Conservation (phyloP, 1,284 basidiomycete genomes). For the Pyrrhoderma lamaoense region DNA sequence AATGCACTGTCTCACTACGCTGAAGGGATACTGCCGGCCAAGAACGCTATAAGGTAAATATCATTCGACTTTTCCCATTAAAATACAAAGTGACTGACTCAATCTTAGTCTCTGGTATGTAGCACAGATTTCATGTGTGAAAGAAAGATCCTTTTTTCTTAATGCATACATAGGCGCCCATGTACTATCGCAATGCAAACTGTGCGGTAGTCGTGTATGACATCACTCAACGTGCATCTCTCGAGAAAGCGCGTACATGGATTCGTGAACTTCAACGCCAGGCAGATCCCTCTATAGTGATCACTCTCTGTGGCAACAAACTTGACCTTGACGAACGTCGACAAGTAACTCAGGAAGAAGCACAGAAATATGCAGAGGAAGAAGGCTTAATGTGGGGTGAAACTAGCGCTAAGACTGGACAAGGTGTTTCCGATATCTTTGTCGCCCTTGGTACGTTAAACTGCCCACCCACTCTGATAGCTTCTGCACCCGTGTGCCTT, state of each 20-base stretch:
- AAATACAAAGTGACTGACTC: constrained; percentile 6
- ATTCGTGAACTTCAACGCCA: constrained; percentile 95
- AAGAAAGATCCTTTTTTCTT: constrained; percentile 13
- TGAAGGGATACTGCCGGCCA: constrained; percentile 87
- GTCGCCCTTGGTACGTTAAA: constrained; percentile 66
- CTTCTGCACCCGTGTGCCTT: constrained; percentile 9
- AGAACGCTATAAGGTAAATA: constrained; percentile 80
- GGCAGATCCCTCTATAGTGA: constrained; percentile 94
- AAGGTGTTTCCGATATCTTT: constrained; percentile 87
- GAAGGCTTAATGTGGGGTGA: constrained; percentile 95
- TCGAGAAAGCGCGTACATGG: constrained; percentile 96
- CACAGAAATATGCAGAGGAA: constrained; percentile 89
- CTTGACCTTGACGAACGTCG: constrained; percentile 77
- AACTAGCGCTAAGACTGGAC: constrained; percentile 91
- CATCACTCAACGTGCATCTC: constrained; percentile 78
- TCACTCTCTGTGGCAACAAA: constrained; percentile 96
- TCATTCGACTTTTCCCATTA: constrained; percentile 14
- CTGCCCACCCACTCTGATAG: neutral
- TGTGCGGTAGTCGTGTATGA: constrained; percentile 85
- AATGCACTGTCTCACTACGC: neutral
- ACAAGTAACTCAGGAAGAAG: constrained; percentile 78
- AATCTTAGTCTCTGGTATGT: constrained; percentile 26
- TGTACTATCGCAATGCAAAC: constrained; percentile 89
- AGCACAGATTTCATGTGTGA: constrained; percentile 11
- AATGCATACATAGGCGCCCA: constrained; percentile 61